Evolutionary conservation across 805 yeast species (phyloP).

Genomic region (Naumovozyma dairenensis): DNA sequence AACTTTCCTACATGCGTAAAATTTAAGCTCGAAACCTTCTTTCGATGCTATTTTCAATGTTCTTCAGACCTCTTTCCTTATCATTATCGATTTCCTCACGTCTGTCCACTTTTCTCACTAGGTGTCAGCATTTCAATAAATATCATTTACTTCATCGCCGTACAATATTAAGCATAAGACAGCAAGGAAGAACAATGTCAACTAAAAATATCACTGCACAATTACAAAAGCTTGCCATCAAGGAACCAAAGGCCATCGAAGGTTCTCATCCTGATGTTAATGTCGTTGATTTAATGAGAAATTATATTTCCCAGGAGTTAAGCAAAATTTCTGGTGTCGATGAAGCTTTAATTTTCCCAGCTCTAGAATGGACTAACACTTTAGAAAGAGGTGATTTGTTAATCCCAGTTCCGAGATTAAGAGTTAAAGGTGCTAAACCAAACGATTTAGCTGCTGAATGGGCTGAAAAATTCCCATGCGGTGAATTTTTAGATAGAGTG

Average conservation of each 20-base stretch:
- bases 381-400: constrained; percentile 88
- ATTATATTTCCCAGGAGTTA: constrained; percentile 75
- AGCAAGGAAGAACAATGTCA: constrained; percentile 4
- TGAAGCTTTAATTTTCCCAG: constrained; percentile 58
- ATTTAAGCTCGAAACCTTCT: too few relatives aligned
- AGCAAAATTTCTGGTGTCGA: constrained; percentile 66
- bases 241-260: constrained; percentile 36
- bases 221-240: constrained; percentile 28
- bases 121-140: too few relatives aligned
- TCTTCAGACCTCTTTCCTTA: too few relatives aligned
- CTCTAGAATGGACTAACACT: constrained; percentile 79
- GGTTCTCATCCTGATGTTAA: constrained; percentile 71
- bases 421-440: constrained; percentile 74
- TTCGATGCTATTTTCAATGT: too few relatives aligned
- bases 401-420: constrained; percentile 85
- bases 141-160: too few relatives aligned
- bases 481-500: constrained; percentile 58
- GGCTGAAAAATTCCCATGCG: constrained; percentile 68
- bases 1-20: too few relatives aligned
- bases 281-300: constrained; percentile 81
- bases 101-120: too few relatives aligned
- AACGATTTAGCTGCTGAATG: constrained; percentile 66
- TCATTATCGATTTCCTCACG: too few relatives aligned
- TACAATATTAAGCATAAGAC: too few relatives aligned
- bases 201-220: constrained; percentile 20